Conservation (phyloP, 371 early-diverging fungal genomes). For the Mortierella sp. region DNA sequence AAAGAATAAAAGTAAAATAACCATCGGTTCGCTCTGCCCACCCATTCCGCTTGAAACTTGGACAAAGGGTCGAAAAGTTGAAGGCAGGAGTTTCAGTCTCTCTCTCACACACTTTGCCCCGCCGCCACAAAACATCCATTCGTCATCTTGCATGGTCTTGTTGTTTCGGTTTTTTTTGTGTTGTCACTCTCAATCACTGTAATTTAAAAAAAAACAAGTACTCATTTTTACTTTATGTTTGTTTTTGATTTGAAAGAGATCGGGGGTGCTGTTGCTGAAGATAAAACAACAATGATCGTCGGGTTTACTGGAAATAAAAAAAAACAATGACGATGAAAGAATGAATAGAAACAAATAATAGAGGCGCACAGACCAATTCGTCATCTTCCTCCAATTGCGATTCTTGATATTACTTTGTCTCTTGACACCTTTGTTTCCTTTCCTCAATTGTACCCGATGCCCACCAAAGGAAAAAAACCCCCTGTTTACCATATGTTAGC, state of each 20-base stretch:
- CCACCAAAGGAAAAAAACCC: not conserved
- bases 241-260: not conserved
- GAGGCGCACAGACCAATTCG: conserved; percentile 2
- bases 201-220: not conserved
- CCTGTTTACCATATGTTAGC: not conserved
- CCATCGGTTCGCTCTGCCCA: not conserved
- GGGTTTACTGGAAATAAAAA: not conserved
- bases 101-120: not conserved
- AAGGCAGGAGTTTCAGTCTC: not conserved
- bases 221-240: not conserved
- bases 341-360: not conserved
- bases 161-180: conserved; percentile 8
- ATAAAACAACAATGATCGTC: not conserved
- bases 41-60: conserved; percentile 4
- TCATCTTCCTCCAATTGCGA: not conserved
- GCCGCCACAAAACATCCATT: not conserved
- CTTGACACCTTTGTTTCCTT: not conserved
- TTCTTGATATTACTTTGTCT: not conserved
- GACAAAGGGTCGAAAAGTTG: not conserved
- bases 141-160: not conserved
- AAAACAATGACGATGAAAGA: conserved; percentile 4
- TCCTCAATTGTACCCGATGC: not conserved
- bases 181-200: not conserved
- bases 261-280: not conserved
- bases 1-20: too few relatives aligned